These are phyloP conservation scores for Camelina neglecta DNA, from an alignment of 345 rosid species.

Conservation along the genomic window DNA sequence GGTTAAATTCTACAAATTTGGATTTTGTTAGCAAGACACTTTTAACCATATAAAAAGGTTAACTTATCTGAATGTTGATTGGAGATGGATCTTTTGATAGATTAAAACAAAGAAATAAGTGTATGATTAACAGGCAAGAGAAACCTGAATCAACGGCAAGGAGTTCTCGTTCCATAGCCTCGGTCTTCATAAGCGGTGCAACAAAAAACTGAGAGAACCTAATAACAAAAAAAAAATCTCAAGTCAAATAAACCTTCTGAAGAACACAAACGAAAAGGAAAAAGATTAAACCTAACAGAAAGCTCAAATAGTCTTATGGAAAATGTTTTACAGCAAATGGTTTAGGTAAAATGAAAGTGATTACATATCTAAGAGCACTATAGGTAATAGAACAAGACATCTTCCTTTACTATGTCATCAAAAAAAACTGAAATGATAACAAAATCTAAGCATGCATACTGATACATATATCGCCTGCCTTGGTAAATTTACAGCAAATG, in stretches of 20 bases:
- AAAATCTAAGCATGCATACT: constrained; percentile 25
- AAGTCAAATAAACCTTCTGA: constrained; percentile 30
- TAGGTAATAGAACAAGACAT: constrained; percentile 8
- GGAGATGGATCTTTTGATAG: constrained; percentile 7
- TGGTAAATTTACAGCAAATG: constrained; percentile 8
- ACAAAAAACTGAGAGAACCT: constrained; percentile 98
- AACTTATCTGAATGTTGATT: constrained; percentile 10
- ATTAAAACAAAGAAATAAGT: constrained; percentile 17
- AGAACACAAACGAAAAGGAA: constrained; percentile 1
- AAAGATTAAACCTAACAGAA: constrained; percentile 8
- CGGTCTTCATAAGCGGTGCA: constrained; percentile 92
- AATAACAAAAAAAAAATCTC: constrained; percentile 38
- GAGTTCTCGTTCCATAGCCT: constrained; percentile 96
- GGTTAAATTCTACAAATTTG: constrained; percentile 77
- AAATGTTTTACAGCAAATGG: neutral
- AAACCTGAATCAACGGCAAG: constrained; percentile 98
- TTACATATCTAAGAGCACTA: neutral
- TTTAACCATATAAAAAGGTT: constrained; percentile 13
- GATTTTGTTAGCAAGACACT: constrained; percentile 24
- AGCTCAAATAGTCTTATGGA: constrained; percentile 1
- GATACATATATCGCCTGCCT: constrained; percentile 3
- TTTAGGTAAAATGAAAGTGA: constrained; percentile 7
- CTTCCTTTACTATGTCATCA: neutral
- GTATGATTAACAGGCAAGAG: constrained; percentile 24
- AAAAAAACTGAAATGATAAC: constrained; percentile 11